These are phyloP conservation scores for Phoma herbarum DNA, from an alignment of 2,329 filamentous ascomycete species.

Conservation along the genomic window DNA sequence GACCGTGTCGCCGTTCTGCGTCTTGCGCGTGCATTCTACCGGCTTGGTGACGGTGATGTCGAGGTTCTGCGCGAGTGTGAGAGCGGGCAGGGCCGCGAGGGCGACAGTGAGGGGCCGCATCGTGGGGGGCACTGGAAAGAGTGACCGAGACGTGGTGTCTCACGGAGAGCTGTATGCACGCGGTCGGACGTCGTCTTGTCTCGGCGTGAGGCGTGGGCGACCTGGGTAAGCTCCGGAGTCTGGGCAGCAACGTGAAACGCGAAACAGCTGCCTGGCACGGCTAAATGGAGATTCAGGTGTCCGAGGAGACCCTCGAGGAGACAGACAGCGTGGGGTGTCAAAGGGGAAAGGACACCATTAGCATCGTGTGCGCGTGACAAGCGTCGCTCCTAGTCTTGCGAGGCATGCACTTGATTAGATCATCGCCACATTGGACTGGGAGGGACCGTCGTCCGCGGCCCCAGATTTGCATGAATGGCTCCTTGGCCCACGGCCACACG, in stretches of 20 bases:
- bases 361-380: not conserved
- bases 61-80: constrained; percentile 41
- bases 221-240: constrained; percentile 15
- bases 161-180: constrained; percentile 2
- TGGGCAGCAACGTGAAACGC: constrained; percentile 17
- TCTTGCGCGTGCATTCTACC: constrained; percentile 56
- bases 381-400: constrained; percentile 1
- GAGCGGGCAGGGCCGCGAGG: constrained; percentile 32
- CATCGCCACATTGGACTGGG: constrained; percentile 9
- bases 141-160: constrained; percentile 2
- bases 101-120: constrained; percentile 44
- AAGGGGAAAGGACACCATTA: not conserved
- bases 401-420: constrained; percentile 11
- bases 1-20: constrained; percentile 57
- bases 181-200: constrained; percentile 11
- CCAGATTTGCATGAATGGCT: not conserved
- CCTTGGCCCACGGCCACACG: not conserved
- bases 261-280: constrained; percentile 7
- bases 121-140: not conserved
- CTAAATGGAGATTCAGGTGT: not conserved
- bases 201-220: constrained; percentile 10
- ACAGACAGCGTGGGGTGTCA: not conserved
- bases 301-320: not conserved
- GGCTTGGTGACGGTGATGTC: constrained; percentile 55
- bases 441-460: not conserved